phyloP scores from a whole-genome alignment of 2,329 filamentous ascomycete species.

The Pleomassaria siparia region DNA sequence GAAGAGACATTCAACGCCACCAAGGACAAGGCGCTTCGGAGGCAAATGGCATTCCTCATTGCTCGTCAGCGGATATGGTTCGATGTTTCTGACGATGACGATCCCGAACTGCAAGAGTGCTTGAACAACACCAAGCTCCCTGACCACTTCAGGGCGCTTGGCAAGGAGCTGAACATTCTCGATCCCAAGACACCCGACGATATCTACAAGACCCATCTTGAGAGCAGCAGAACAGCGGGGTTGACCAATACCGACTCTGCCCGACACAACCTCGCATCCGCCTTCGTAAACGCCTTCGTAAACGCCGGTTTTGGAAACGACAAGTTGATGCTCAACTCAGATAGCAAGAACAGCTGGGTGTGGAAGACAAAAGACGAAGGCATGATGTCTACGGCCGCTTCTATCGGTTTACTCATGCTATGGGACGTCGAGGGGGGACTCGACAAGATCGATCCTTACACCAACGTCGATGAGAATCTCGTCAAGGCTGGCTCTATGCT shows the following conservation, averaged over 20 bases:
- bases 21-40: constrained; percentile 78
- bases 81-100: constrained; percentile 70
- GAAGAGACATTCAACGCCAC: constrained; percentile 78
- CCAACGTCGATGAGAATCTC: constrained; percentile 76
- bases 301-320: constrained; percentile 95
- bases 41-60: constrained; percentile 91
- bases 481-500: constrained; percentile 91
- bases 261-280: constrained; percentile 90
- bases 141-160: constrained; percentile 90
- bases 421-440: constrained; percentile 93
- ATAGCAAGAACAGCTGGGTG: constrained; percentile 85
- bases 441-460: constrained; percentile 93
- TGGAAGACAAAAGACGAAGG: constrained; percentile 99
- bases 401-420: constrained; percentile 83
- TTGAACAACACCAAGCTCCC: constrained; percentile 84
- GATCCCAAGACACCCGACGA: constrained; percentile 97
- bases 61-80: constrained; percentile 88
- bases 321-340: constrained; percentile 94
- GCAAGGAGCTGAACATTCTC: constrained; percentile 93
- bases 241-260: constrained; percentile 95
- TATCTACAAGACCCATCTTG: constrained; percentile 98
- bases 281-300: constrained; percentile 95
- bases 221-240: constrained; percentile 89
- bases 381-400: constrained; percentile 95
- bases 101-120: constrained; percentile 76